Base-by-base conservation (phyloP, 2,329 filamentous ascomycete species). In the Aspergillus niger region DNA sequence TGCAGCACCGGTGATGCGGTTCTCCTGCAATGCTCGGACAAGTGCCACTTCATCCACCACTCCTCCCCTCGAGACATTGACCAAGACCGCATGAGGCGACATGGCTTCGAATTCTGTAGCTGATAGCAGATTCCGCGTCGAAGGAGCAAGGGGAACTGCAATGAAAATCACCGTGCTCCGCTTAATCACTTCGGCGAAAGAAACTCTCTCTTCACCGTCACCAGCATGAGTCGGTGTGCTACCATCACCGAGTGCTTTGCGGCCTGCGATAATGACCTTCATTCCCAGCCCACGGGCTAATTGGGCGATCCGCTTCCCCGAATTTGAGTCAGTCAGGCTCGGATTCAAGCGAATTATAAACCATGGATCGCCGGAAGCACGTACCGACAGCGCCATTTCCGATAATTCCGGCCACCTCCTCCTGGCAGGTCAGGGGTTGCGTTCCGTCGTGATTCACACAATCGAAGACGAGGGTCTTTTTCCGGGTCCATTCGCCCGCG, bases 51-150 rank as follows among this genome's bases (percentile, higher is more conserved):
- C 83, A 55, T 85, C 79, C 15, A 84, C 77, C 15, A 83, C 79
- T 1, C 81, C 81, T 13, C 82, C 82, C 22, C 82, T 77, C 3
- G 79, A 76, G 41, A 83, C 77, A 60, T 85, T 84, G 59, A 84
- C 72, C 10, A 84, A 44, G 3, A 83, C 68, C 2, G 80, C 73
- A 55, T 81, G 76, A 0, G 70, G 70, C 7, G 77, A 74, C 79
- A 84, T 84, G 7, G 67, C 67, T 15, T 72, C 67, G 20, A 84
- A 73, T 63, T 84, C 82, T 11, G 61, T 52, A 4, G 71, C 69
- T 17, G 67, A 70, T 47, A 77, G 73, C 47, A 76, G 63, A 59
- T 76, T 67, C n/a, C 73, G 66, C 3, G 74, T 77, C 39, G 70
- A 69, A 8, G 69, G 60, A 2, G 57, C 68, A 38, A 72, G 68